Evolutionary conservation across 1,139 yeast species (phyloP).

Genomic region (Debaryomyces sp.): DNA sequence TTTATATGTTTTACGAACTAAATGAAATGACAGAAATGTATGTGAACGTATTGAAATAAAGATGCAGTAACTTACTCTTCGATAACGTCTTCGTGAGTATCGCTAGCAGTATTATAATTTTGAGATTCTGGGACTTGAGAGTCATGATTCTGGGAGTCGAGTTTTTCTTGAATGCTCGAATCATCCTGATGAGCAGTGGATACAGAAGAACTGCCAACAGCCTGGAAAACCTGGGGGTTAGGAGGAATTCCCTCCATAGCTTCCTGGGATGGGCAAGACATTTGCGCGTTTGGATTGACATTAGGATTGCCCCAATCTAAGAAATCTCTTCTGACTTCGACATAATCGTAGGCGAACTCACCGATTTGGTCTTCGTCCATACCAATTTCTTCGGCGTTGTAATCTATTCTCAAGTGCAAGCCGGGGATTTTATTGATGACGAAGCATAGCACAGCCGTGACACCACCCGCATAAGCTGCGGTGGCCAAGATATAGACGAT

Average conservation of each 20-base stretch:
- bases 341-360: slow-evolving; percentile 97
- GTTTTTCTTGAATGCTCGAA: slow-evolving; percentile 3
- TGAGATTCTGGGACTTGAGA: background rate
- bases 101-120: background rate
- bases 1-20: background rate
- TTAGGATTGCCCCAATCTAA: slow-evolving; percentile 56
- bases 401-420: slow-evolving; percentile 74
- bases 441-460: slow-evolving; percentile 77
- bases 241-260: background rate
- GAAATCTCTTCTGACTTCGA: slow-evolving; percentile 93
- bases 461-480: slow-evolving; percentile 72
- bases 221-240: slow-evolving; percentile 4
- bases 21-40: slow-evolving; percentile 1
- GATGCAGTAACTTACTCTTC: background rate
- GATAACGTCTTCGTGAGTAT: background rate
- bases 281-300: background rate
- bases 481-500: slow-evolving; percentile 79
- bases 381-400: slow-evolving; percentile 85
- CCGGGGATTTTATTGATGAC: slow-evolving; percentile 82
- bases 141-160: background rate
- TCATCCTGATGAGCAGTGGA: slow-evolving; percentile 1
- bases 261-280: background rate
- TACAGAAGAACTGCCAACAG: slow-evolving; percentile 2
- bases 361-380: slow-evolving; percentile 98
- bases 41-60: background rate